Base-by-base conservation (phyloP, 192 early-diverging fungal species). In the Coemansia sp. region DNA sequence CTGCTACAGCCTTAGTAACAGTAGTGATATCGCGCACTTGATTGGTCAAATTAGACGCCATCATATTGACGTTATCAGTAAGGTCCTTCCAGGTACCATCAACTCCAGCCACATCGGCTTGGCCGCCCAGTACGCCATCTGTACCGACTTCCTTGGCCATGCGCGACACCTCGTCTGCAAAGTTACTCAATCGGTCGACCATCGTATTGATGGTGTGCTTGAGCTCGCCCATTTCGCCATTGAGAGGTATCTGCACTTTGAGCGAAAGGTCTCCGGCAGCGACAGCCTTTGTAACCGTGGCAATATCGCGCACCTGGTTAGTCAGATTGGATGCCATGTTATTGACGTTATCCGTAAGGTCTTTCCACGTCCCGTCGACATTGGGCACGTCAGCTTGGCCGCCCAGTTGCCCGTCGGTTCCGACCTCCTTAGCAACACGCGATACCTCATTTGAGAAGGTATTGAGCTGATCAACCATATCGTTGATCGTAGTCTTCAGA, bases 121-220 rank as follows among this genome's bases (percentile, higher is more conserved):
- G 74, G 21, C 76, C 84, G 24, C 82, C 84, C 4, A 85, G 71
- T 54, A 78, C 70, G 5, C 87, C 87, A 47, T 88, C 87, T 1
- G 87, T 88, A 9, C 87, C 87, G 25, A 88, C 87, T 57, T 88
- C 87, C 5, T 71, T 59, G 47, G 85, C 83, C 4, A 88, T 85
- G 59, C 87, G 83, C 5, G 87, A 82, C 1, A 88, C 86, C 63
- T 89, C 88, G 0, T 76, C 62, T 9, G 88, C 86, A 75, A 89
- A 88, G 0, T 64, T 71, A 18, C 63, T 59, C 44, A 83, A 64
- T 55, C 82, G 86, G 54, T 83, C 83, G 24, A 85, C 86, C 85
- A 90, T 85, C 21, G 78, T 83, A 51, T 87, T 87, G 34, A 87
- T 85, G 0, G 84, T 85, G 18, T 77, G 59, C 51, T 85, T 87